Evolutionary conservation across 2,329 filamentous ascomycete genomes (phyloP), one percentile per base, ranked within the genome.

Genomic region (Coniosporium tulheliwenetii): DNA sequence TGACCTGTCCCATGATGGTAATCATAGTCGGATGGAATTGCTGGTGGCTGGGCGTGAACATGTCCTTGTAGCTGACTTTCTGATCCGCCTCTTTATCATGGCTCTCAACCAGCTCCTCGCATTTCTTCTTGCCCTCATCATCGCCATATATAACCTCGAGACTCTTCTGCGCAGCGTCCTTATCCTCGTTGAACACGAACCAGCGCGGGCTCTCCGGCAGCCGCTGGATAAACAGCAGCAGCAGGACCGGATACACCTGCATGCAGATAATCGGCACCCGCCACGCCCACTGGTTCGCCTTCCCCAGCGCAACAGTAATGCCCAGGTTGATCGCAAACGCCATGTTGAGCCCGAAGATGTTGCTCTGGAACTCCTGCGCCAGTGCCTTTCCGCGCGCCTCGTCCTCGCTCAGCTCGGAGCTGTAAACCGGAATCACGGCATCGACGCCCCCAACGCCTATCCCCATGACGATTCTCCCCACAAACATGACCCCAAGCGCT

Each of bases 361-460:
- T 79, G 53, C 67, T 70, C 51, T 78, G 74, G 48, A 79, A 79
- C 48, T 78, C 73, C 49, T 79, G 71, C 1, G 73, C 73, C 36
- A 79, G 53, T 1, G 74, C 71, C 47, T 68, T 69, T 5, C 75
- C 74, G 36, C 74, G 58, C 2, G 69, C 64, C 38, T 67, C 68
- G 48, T 77, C 73, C n/a, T 66, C 65, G 2, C 65, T 63, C 30
- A 78, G 58, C 49, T 78, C 74, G 10, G 66, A 66, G 42, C 63
- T 70, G 55, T 78, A 78, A 1, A 75, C 69, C 0, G 75, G 74
- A 16, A 78, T 75, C 0, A 76, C 70, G 12, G 66, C 63, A 50
- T 79, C 74, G 31, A 78, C 71, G 1, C 75, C 74, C 15, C 75
- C 74, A 1, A 76, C 69, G 2, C 72, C 71, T 1, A 76, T 48